Base-by-base conservation (phyloP, 306 rosid species). In the Luffa acutangula region DNA sequence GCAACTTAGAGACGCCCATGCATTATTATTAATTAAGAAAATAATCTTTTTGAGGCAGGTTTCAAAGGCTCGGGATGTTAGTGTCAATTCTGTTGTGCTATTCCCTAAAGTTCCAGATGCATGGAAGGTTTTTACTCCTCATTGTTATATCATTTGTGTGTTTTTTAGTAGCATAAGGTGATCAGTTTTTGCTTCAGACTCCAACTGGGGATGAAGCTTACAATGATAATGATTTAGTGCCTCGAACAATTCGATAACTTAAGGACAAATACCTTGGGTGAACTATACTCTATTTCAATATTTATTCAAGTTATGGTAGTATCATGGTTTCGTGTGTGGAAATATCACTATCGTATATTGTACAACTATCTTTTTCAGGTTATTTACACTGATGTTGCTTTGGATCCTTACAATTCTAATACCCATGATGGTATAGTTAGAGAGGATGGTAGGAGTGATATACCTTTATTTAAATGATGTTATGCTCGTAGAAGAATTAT, bases 31-130 rank as follows among this genome's bases (percentile, higher is more conserved):
- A 52, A 14, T 33, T 75, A 46, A 36, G 76, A 72, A 62, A 33
- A 34, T 48, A 66, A 72, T 77, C 79, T 83, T 88, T 84, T 59
- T 86, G 77, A 80, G 80, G 80, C 91, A 95, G 98, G 96, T 95
- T 85, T 86, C 91, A 31, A 91, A 90, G 87, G 99, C 96, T 36
- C 85, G 96, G 53, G 97, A 90, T 83, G 97, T 93, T 71, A 97
- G 99, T 72, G 96, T 96, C 12, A 96, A 96, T 56, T 90, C 96
- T 72, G 34, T 91, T 80, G 94, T 93, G 72, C 97, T 96, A 80
- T 96, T 93, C 85, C 99, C 99, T 76, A 93, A 91, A 96, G 84
- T 96, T 85, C 99, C 99, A 45, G 97, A 93, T 89, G 94, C 88
- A 81, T 87, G 91, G 39, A 70, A 9, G 57, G 52, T 60, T 52